phyloP scores from a whole-genome alignment of 2,329 filamentous ascomycete genomes.

The Colletotrichum musicola region DNA sequence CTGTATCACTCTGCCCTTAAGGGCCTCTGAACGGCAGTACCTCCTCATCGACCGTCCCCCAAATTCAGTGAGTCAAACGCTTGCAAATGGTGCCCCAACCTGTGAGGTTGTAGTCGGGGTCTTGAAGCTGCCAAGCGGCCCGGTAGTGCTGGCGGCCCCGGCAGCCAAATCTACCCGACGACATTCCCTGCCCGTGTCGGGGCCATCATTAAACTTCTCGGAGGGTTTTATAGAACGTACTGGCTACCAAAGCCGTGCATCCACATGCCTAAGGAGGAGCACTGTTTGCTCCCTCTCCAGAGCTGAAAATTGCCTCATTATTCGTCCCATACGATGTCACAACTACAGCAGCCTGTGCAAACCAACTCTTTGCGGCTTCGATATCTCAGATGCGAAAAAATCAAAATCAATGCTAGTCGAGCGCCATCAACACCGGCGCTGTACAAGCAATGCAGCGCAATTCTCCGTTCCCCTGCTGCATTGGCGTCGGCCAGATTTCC shows the following conservation, averaged over 20 bases:
- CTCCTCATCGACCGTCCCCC: too few species aligned
- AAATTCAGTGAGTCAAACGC: too few species aligned
- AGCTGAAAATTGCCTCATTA: not conserved
- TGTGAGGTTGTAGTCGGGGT: too few species aligned
- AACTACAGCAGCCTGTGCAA: not conserved
- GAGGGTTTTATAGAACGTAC: too few species aligned
- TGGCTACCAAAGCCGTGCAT: not conserved
- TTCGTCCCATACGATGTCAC: not conserved
- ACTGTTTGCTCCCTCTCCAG: not conserved
- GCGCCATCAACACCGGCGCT: not conserved
- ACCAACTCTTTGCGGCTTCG: not conserved
- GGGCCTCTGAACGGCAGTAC: too few species aligned
- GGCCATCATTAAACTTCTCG: too few species aligned
- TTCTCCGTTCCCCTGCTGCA: conserved; percentile 9
- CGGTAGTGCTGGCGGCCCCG: too few species aligned
- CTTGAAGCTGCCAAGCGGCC: too few species aligned
- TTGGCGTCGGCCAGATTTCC: not conserved
- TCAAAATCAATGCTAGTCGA: not conserved
- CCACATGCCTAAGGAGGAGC: not conserved
- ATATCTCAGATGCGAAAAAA: not conserved
- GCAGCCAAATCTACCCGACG: too few species aligned
- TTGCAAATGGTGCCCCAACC: too few species aligned
- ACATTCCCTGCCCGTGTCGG: too few species aligned
- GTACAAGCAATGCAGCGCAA: conserved; percentile 18
- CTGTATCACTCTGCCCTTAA: too few species aligned